Conservation (phyloP, 1,284 basidiomycete genomes). For the Gastroboletus turbinatus region DNA sequence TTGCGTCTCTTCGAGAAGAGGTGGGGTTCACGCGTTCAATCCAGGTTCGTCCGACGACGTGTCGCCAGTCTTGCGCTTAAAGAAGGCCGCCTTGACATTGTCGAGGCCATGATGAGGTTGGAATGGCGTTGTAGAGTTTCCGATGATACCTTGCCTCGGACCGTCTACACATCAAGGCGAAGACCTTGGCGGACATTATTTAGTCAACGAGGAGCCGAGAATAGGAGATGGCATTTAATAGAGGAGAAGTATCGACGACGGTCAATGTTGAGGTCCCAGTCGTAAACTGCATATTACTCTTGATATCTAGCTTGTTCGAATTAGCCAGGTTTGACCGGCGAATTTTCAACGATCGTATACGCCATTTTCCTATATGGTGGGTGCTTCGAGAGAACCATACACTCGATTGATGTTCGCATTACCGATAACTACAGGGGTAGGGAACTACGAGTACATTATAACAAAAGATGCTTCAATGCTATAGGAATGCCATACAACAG, state of each 20-base stretch:
- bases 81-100: slow-evolving; percentile 56
- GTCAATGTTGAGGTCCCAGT: slow-evolving; percentile 1
- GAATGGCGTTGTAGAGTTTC: slow-evolving; percentile 17
- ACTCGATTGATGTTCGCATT: slow-evolving; percentile 19
- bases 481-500: slow-evolving; percentile 4
- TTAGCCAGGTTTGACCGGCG: not conserved
- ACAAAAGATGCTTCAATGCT: slow-evolving; percentile 17
- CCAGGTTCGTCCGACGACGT: slow-evolving; percentile 57
- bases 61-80: slow-evolving; percentile 57
- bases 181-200: slow-evolving; percentile 27
- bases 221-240: slow-evolving; percentile 31
- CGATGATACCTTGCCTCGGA: slow-evolving; percentile 9
- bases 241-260: slow-evolving; percentile 22
- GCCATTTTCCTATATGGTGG: not conserved
- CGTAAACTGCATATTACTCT: not conserved
- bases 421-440: slow-evolving; percentile 14
- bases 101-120: slow-evolving; percentile 36
- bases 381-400: not conserved
- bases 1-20: slow-evolving; percentile 45
- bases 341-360: not conserved
- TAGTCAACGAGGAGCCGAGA: slow-evolving; percentile 27
- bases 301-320: not conserved
- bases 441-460: slow-evolving; percentile 25
- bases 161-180: slow-evolving; percentile 10
- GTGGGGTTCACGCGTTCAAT: slow-evolving; percentile 56